phyloP scores from a whole-genome alignment of 2,329 filamentous ascomycete species.

The Ilyonectria mors-panacis region DNA sequence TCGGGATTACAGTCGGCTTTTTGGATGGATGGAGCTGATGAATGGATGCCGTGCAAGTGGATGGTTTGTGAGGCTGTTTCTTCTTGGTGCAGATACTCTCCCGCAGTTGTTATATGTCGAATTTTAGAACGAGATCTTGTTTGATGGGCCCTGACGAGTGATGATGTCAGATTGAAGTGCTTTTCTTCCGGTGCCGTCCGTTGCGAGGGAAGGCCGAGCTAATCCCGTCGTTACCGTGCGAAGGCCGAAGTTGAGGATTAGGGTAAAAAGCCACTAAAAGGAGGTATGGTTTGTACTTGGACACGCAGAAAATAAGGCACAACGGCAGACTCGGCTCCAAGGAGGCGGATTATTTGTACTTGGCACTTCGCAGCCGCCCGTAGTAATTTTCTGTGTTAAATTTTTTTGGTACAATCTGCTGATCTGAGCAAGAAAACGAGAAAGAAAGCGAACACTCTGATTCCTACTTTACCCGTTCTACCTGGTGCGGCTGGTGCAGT shows the following conservation, averaged over 20 bases:
- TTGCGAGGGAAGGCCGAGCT: conserved; percentile 47
- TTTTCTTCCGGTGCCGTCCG: conserved; percentile 40
- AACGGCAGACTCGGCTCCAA: conserved; percentile 6
- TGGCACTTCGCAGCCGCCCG: neutral
- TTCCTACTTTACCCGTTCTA: conserved; percentile 30
- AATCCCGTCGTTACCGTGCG: conserved; percentile 45
- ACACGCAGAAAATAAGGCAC: neutral
- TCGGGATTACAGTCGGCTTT: conserved; percentile 18
- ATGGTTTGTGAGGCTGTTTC: neutral
- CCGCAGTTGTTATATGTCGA: conserved; percentile 9
- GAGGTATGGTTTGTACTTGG: neutral
- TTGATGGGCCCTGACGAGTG: conserved; percentile 25
- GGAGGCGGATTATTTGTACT: conserved; percentile 15
- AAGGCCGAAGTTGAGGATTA: conserved; percentile 30
- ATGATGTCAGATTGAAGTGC: conserved; percentile 45
- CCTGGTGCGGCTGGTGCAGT: neutral
- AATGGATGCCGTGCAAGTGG: conserved; percentile 1
- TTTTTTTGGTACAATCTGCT: conserved; percentile 3
- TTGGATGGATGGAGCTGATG: conserved; percentile 8
- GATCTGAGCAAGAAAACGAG: conserved; percentile 7
- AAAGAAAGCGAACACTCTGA: neutral
- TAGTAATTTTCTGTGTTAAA: neutral
- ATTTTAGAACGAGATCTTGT: conserved; percentile 3
- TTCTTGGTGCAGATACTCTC: conserved; percentile 3
- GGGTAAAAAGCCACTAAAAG: neutral